Evolutionary conservation across 305 asterid species (phyloP).

Genomic region (Rubia balearica): DNA sequence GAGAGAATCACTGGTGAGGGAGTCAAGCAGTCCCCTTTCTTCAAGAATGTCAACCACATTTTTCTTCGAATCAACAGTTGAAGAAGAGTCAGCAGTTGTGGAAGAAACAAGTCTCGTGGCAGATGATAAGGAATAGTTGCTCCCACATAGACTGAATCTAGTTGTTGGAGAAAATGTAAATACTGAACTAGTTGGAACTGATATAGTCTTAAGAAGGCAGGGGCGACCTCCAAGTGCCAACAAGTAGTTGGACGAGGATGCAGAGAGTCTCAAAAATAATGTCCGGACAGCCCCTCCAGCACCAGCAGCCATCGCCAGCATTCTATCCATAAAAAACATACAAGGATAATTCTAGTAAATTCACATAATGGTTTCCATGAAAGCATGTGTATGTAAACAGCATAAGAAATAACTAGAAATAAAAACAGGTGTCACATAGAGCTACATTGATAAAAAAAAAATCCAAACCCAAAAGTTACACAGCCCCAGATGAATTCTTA

Average conservation of each 20-base stretch:
- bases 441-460: neutral
- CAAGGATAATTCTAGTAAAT: neutral
- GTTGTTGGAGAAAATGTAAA: neutral
- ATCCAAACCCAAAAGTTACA: neutral
- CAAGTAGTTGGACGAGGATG: slow-evolving; percentile 4
- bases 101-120: slow-evolving; percentile 5
- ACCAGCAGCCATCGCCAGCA: neutral
- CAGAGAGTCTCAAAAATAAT: slow-evolving; percentile 1
- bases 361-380: neutral
- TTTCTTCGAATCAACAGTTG: slow-evolving; percentile 12
- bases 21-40: slow-evolving; percentile 69
- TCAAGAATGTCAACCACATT: slow-evolving; percentile 66
- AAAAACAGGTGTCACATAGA: neutral
- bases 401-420: neutral
- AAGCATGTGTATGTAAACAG: neutral
- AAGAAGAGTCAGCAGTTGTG: neutral
- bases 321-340: neutral
- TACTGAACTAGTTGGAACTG: slow-evolving; percentile 1
- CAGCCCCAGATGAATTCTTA: neutral
- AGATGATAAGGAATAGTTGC: neutral
- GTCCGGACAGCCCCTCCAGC: slow-evolving; percentile 1
- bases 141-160: neutral
- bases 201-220: slow-evolving; percentile 4
- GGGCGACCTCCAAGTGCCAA: neutral
- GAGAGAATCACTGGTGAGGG: slow-evolving; percentile 57